Base-by-base conservation (phyloP, 345 rosid species). In the Rhodamnia argentea region DNA sequence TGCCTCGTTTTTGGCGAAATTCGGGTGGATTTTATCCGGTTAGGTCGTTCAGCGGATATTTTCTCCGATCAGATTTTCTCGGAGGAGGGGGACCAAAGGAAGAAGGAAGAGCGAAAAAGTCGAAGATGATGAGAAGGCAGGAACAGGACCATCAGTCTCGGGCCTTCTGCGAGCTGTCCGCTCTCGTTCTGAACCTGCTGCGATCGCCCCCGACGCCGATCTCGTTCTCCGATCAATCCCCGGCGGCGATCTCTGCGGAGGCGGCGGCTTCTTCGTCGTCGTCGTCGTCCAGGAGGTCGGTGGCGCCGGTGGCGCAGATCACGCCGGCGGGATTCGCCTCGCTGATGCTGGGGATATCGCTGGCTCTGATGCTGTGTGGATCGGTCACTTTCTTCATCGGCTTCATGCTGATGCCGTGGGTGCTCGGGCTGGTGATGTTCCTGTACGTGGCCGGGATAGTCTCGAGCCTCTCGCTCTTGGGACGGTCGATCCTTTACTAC, bases 381-480 rank as follows among this genome's bases (percentile, higher is more conserved):
- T 96, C 98, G 37, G 94, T 97, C 54, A 95, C 99, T 52, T 97
- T 97, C 90, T 95, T 97, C 83, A 92, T 97, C 40, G 99, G 99
- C 0, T 94, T 97, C 85, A 89, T 97, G 88, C 84, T 97, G 95
- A 92, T 97, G 98, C 99, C 99, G 40, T 97, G 99, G 98, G 94
- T 97, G 81, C 56, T 97, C 4, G 96, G 97, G 74, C 89, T 97
- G 86, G 88, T 95, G 13, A 88, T 94, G 94, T 88, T 94, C 84
- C 91, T 96, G 57, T 96, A 95, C 78, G 95, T 95, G 59, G 99
- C 92, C 11, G 99, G 98, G 53, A 88, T 97, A 82, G 93, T 97
- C n/a, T 93, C 99, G 5, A 87, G 93, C 16, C 85, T 97, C 85
- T 96, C 99, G 37, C 74, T 94, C 90, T 87, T 94, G 29, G 95